Conservation (phyloP, 2,329 filamentous ascomycete species). For the Aspergillus ochraceus region DNA sequence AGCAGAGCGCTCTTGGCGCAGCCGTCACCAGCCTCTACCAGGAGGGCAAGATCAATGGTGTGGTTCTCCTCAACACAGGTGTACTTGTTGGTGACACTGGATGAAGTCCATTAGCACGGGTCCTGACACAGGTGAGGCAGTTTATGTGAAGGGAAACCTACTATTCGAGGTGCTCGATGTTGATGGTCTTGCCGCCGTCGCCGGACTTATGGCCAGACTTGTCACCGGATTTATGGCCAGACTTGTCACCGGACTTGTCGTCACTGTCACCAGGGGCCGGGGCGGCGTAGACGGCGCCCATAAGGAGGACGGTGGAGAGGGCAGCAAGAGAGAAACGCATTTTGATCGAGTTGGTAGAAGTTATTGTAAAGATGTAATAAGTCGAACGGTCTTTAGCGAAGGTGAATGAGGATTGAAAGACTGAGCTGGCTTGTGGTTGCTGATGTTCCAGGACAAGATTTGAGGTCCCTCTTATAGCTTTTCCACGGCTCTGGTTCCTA, state of each 20-base stretch:
- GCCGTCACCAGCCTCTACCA: not conserved
- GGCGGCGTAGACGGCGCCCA: not conserved
- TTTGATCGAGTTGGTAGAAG: not conserved
- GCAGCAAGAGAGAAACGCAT: not conserved
- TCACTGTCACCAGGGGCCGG: not conserved
- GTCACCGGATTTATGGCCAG: not conserved
- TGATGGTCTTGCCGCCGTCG: not conserved
- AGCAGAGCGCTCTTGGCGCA: not conserved
- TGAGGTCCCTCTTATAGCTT: not conserved
- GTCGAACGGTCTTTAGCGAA: not conserved
- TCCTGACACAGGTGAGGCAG: not conserved
- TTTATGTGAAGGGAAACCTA: not conserved
- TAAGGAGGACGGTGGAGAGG: not conserved
- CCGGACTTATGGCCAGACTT: no score
- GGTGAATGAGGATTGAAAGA: not conserved
- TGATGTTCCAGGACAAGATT: not conserved
- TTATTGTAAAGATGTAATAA: not conserved
- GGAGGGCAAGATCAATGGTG: not conserved
- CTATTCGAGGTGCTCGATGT: not conserved
- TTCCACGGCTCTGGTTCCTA: not conserved
- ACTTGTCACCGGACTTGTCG: not conserved
- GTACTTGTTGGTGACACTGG: not conserved
- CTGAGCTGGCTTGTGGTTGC: not conserved
- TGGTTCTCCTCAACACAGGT: not conserved
- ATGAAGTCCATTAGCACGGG: not conserved